Conservation (phyloP, 768 basidiomycete species). For the Fistulinella prunicolor region DNA sequence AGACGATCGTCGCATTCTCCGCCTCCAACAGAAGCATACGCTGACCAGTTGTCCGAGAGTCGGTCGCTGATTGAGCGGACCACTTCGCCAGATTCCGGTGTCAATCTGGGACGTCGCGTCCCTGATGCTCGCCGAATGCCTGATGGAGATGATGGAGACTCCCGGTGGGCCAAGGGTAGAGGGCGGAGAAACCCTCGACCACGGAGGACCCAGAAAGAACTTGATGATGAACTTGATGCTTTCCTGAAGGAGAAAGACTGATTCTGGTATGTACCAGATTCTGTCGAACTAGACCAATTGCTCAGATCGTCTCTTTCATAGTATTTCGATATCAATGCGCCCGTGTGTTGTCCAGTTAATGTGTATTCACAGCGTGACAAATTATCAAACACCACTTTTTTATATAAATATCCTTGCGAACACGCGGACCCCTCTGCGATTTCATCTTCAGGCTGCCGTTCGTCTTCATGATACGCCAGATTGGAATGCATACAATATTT, state of each 20-base stretch:
- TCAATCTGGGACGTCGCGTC: conserved; percentile 44
- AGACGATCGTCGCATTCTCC: conserved; percentile 35
- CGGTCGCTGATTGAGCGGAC: conserved; percentile 58
- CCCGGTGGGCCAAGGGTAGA: conserved; percentile 29
- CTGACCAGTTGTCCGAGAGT: conserved; percentile 57
- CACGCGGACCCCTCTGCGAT: too few species aligned
- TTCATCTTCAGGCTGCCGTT: not conserved
- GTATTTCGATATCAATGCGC: not conserved
- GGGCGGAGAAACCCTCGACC: conserved; percentile 41
- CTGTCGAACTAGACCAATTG: not conserved
- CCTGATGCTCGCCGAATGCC: conserved; percentile 33
- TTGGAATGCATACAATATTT: not conserved
- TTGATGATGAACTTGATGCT: conserved; percentile 81
- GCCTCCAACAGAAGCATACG: conserved; percentile 65
- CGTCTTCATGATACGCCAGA: not conserved
- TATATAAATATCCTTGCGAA: not conserved
- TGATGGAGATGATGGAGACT: conserved; percentile 26
- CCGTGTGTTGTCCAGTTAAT: not conserved
- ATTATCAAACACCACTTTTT: conserved; percentile 15
- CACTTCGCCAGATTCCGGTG: conserved; percentile 41
- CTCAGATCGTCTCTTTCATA: conserved; percentile 5
- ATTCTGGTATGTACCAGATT: conserved; percentile 11
- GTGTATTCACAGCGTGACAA: conserved; percentile 3
- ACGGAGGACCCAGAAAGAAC: conserved; percentile 66
- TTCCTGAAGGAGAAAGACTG: conserved; percentile 58